Conservation (phyloP, 2,329 filamentous ascomycete genomes). For the Rhytidhysteron rufulum region DNA sequence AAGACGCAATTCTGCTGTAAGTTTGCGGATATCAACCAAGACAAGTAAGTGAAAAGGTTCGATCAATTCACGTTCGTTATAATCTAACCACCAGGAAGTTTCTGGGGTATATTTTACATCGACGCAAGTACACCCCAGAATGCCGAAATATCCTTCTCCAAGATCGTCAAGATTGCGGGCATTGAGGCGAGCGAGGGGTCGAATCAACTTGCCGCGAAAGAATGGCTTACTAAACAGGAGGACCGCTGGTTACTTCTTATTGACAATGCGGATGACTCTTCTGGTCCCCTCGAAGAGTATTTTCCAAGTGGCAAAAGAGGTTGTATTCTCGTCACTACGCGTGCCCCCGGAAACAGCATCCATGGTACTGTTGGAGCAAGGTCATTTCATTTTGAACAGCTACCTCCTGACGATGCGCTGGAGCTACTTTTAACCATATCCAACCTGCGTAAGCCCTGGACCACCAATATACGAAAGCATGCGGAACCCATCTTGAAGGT, state of each 20-base stretch:
- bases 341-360: constrained; percentile 17
- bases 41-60: constrained; percentile 15
- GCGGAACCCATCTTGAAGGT: constrained; percentile 14
- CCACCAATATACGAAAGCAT: constrained; percentile 2
- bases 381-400: constrained; percentile 15
- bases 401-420: constrained; percentile 15
- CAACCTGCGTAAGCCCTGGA: constrained; percentile 13
- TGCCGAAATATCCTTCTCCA: constrained; percentile 17
- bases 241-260: constrained; percentile 24
- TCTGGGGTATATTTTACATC: constrained; percentile 32
- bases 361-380: constrained; percentile 18
- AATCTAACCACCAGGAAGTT: constrained; percentile 3
- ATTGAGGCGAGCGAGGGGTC: constrained; percentile 23
- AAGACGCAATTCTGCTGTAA: constrained; percentile 36
- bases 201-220: constrained; percentile 21
- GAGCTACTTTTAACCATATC: constrained; percentile 20
- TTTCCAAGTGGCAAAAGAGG: constrained; percentile 22
- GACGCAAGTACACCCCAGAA: constrained; percentile 21
- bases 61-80: too few species aligned
- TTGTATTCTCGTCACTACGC: constrained; percentile 25
- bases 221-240: constrained; percentile 10
- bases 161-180: constrained; percentile 20
- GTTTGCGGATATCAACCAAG: constrained; percentile 29
- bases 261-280: constrained; percentile 26
- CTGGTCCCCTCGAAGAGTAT: constrained; percentile 12